phyloP scores from a whole-genome alignment of 495 filamentous ascomycete genomes.

The Penicillium robsamsonii region DNA sequence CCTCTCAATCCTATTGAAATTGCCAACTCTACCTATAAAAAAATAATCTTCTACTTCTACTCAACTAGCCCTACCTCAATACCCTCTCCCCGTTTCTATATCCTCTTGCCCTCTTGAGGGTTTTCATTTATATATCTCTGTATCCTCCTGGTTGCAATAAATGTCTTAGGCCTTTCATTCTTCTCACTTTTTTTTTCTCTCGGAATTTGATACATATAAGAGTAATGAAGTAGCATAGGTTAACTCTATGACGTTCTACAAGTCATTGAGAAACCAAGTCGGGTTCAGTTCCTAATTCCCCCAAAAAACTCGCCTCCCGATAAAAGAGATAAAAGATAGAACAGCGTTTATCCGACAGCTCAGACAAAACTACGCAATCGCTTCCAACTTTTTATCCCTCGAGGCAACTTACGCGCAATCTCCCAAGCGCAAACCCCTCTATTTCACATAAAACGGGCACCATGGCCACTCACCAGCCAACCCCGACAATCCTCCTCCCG shows the following conservation, averaged over 20 bases:
- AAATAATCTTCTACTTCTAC: too few species aligned
- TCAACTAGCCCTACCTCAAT: too few species aligned
- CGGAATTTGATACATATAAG: neutral
- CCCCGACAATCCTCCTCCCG: conserved; percentile 49
- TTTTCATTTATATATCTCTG: too few species aligned
- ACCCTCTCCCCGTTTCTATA: too few species aligned
- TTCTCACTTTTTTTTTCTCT: too few species aligned
- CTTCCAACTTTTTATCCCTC: neutral
- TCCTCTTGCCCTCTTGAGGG: too few species aligned
- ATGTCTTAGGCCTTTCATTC: too few species aligned
- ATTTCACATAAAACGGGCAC: neutral
- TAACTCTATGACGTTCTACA: neutral
- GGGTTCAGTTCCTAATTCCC: neutral
- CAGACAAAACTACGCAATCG: neutral
- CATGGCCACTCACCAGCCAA: conserved; percentile 28
- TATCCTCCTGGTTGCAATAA: too few species aligned
- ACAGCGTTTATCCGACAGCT: neutral
- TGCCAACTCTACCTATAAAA: too few species aligned
- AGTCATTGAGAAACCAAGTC: neutral
- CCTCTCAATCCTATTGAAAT: too few species aligned
- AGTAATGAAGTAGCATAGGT: neutral
- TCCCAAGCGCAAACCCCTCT: neutral
- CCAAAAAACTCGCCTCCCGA: neutral
- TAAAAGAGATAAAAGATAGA: neutral
- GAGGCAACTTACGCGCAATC: neutral